Percentiles rank a stretch among this genome's conserved stretches.
These are phyloP conservation scores for Vicia sativa DNA, from an alignment of 306 rosid species.

Conservation along the genomic window DNA sequence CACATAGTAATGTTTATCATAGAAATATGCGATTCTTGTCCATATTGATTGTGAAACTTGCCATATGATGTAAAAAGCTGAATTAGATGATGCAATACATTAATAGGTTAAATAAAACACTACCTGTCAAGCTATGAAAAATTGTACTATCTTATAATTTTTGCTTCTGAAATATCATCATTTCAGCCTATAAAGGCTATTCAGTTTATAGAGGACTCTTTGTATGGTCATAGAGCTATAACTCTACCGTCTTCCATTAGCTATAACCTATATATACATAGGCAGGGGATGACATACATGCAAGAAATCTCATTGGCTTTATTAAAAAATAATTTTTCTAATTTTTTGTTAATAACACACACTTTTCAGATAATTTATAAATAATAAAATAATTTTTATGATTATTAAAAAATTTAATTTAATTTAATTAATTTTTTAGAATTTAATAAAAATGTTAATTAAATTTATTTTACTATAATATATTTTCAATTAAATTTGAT, in stretches of 20 bases:
- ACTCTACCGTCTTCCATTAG: background rate
- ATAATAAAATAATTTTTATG: no score
- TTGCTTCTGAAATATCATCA: slow-evolving; percentile 35
- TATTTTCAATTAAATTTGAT: no score
- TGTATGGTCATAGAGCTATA: slow-evolving; percentile 8
- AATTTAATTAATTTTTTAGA: no score
- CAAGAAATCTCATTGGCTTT: no score
- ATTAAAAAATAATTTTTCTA: no score
- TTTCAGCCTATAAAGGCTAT: slow-evolving; percentile 42
- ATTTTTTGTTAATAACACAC: no score
- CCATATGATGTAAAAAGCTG: slow-evolving; percentile 41
- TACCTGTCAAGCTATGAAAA: slow-evolving; percentile 26
- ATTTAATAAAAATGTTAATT: no score
- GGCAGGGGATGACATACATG: background rate
- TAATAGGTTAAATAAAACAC: slow-evolving; percentile 9
- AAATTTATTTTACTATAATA: no score
- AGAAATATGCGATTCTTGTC: background rate
- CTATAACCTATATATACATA: background rate
- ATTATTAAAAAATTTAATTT: no score
- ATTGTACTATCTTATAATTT: slow-evolving; percentile 32
- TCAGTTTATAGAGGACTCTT: background rate
- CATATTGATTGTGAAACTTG: slow-evolving; percentile 13
- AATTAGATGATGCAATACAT: slow-evolving; percentile 24
- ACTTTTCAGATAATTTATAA: no score
- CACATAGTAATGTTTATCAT: background rate